Evolutionary conservation across 305 asterid species (phyloP), one percentile per base, ranked within the genome.

Genomic region (Fraxinus sp.): DNA sequence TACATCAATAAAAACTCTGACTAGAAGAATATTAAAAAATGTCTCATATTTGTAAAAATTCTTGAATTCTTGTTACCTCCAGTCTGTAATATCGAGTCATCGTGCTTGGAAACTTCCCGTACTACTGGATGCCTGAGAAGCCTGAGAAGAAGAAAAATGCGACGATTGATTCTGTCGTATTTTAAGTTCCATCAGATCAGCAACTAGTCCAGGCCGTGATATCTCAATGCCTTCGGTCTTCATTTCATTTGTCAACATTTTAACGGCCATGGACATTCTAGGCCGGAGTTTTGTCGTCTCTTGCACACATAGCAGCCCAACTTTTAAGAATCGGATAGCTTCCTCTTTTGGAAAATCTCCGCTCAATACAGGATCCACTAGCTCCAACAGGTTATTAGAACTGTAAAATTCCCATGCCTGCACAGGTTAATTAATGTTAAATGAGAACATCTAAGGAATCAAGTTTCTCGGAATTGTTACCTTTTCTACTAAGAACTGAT

Each of bases 281-380:
- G 97, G 97, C 13, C 97, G 91, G 62, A 86, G 92, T 77, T 82
- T 89, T 71, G 97, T 78, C 16, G 76, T 79, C 83, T 94, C 91
- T 76, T 94, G 98, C 78, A 90, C 97, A 26, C 97, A 93, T 0
- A 90, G 94, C 78, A 94, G 88, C 76, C 98, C 97, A 36, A 92
- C 84, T 84, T 88, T 92, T 81, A 93, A 71, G 85, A 91, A 90
- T 26, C 87, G 81, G 32, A 85, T 64, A 0, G 93, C 96, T 85
- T 94, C 97, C 22, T 87, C 91, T 3, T 52, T 82, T 0, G 84
- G 72, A 82, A 88, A 89, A 7, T 89, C 88, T 39, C 90, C 93
- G 8, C 86, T 87, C 73, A 93, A 20, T 8, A 88, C 88, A 0
- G 94, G 86, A 81, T 94, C 98, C 77, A 91, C 90, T 82, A 89